Base-by-base conservation (phyloP, 2,329 filamentous ascomycete genomes). In the Amylocarpus encephaloides region DNA sequence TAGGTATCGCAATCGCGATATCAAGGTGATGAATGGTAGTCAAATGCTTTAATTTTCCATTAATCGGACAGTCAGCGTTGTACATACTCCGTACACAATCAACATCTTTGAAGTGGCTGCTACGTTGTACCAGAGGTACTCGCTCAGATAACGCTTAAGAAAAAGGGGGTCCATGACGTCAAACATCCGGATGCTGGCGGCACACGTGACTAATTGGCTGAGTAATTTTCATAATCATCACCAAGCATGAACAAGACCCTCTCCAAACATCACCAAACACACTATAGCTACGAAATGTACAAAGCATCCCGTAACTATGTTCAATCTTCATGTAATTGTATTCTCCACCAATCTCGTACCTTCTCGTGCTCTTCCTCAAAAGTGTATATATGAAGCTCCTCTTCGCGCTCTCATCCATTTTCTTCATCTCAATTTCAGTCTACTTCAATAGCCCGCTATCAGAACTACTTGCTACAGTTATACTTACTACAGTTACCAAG, bases 351-450 rank as follows among this genome's bases (percentile, higher is more conserved):
- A 58, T 51, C 47, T 61, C 53, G 49, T 50, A 49, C 42, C 48
- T 57, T 63, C 61, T 58, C 48, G 55, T 41, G 18, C 16, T 11
- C 19, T 52, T 43, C 45, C 26, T 26, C 7, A 49, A 54, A 43
- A 16, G 35, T 57, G 52, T 62, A 63, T 65, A 62, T 59, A 65
- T 65, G 63, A 65, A 65, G 59, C 60, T 63, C 58, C 50, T 65
- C 54, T 52, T 65, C 51, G 47, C 64, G 45, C 29, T 58, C 39
- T 54, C 51, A 48, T 59, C 63, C 44, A 58, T 65, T 61, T 63
- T 65, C 59, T 59, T 64, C 51, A 59, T 59, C 48, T 57, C 58
- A 58, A 59, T 64, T 60, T 63, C 60, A 51, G 55, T 64, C 48
- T 61, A 55, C 46, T 64, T 54, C 51, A 58, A 30, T 48, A 58